Base-by-base conservation (phyloP, 345 rosid species). In the Anastatica hierochuntica region DNA sequence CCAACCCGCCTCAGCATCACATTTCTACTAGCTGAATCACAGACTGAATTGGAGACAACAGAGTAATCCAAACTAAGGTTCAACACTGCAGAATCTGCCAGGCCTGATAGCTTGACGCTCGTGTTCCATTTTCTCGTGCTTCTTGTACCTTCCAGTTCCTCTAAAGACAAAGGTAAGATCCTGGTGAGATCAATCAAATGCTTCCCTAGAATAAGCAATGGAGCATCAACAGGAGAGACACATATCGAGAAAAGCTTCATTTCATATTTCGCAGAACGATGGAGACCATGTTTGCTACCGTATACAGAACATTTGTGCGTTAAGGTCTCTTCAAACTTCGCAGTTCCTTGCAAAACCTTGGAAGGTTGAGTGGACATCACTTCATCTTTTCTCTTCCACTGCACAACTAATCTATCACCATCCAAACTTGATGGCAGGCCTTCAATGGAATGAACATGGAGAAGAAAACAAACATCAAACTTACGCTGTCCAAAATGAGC, bases 131-230 rank as follows among this genome's bases (percentile, higher is more conserved):
- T 79, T 45, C 83, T 84, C 2, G 74, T 51, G 47, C 79, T 64
- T 60, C 77, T 75, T 36, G 64, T 74, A 43, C 76, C 74, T 54
- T 75, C 85, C 63, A 89, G 60, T 64, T 89, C 97, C 66, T 81
- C 84, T 37, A 83, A 56, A 14, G 79, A 78, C 36, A 81, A 68
- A 0, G 95, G 95, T 45, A 89, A 70, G 31, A 89, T 52, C 77
- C 84, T 72, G 7, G 94, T 78, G 45, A 85, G 81, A 74, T 89
- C 95, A 67, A 89, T 27, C 90, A 78, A 77, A 20, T 83, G 82
- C 66, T 75, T 82, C 61, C 94, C 94, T 45, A 76, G 16, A 64
- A 75, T 60, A 60, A 65, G 4, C 35, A 78, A 74, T 0, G 56
- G 73, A 69, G 72, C 64, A 33, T 74, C 85, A 49, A 62, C 51